These are phyloP conservation scores for Cornus suecica DNA, from an alignment of 148 eudicot genomes.

Conservation along the genomic window DNA sequence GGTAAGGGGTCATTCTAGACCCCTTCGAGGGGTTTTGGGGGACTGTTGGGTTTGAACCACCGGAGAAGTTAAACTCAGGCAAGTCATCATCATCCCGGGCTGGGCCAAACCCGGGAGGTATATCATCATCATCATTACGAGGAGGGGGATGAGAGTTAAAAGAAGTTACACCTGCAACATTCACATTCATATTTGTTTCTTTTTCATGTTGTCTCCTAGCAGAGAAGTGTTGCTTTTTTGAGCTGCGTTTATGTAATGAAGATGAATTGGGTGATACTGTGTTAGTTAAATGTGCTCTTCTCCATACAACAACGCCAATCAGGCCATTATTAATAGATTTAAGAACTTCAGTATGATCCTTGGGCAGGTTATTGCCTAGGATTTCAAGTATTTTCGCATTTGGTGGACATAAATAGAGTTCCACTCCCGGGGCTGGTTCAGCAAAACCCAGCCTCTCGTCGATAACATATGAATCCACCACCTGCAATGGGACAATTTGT, in stretches of 20 bases:
- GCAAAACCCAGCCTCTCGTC: slow-evolving; percentile 86
- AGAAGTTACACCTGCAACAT: slow-evolving; percentile 26
- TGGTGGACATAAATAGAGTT: slow-evolving; percentile 76
- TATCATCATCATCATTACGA: slow-evolving; percentile 62
- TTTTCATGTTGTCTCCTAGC: slow-evolving; percentile 39
- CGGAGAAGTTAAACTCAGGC: slow-evolving; percentile 81
- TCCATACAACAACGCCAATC: slow-evolving; percentile 93
- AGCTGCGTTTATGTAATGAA: slow-evolving; percentile 45
- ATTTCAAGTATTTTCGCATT: slow-evolving; percentile 54
- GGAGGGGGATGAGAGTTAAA: slow-evolving; percentile 13
- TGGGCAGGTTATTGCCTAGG: slow-evolving; percentile 54
- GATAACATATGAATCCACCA: slow-evolving; percentile 56
- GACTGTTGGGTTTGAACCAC: slow-evolving; percentile 24
- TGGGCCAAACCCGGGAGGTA: slow-evolving; percentile 92
- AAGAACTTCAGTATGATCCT: slow-evolving; percentile 42
- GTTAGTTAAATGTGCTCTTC: slow-evolving; percentile 61
- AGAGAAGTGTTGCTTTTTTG: slow-evolving; percentile 45
- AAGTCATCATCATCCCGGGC: slow-evolving; percentile 86
- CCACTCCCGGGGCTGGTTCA: slow-evolving; percentile 76
- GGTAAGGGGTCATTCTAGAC: slow-evolving; percentile 15
- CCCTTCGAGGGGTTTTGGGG: slow-evolving; percentile 14
- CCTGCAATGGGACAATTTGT: slow-evolving; percentile 34
- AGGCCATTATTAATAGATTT: slow-evolving; percentile 63
- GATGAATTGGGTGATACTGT: slow-evolving; percentile 60
- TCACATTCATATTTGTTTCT: slow-evolving; percentile 33